These are phyloP conservation scores for Tuber umbilicatum DNA, from an alignment of 495 filamentous ascomycete species.

Conservation along the genomic window DNA sequence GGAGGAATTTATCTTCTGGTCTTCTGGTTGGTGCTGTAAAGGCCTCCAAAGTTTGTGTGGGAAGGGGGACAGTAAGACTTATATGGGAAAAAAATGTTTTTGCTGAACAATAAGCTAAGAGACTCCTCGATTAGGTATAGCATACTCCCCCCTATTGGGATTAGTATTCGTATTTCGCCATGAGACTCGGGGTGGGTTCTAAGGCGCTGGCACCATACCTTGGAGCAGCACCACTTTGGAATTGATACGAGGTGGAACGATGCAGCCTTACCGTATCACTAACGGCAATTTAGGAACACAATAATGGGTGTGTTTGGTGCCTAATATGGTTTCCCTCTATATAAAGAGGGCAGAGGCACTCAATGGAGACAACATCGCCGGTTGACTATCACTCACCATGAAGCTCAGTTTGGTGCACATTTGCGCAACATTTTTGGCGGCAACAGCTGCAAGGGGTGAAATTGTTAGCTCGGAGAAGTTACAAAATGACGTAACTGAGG, in stretches of 20 bases:
- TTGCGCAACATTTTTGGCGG: slow-evolving; percentile 13
- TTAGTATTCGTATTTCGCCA: too few relatives aligned
- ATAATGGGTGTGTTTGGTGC: neutral
- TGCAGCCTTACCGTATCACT: neutral
- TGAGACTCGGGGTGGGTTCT: too few relatives aligned
- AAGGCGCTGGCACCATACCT: too few relatives aligned
- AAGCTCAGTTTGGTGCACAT: neutral
- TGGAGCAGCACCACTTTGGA: neutral
- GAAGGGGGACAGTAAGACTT: too few relatives aligned
- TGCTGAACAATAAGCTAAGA: too few relatives aligned
- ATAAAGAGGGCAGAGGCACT: neutral
- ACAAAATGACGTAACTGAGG: slow-evolving; percentile 18
- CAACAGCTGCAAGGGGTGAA: slow-evolving; percentile 13
- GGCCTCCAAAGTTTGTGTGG: too few relatives aligned
- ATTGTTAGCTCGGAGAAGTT: slow-evolving; percentile 22
- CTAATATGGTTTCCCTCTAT: neutral
- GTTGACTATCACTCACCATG: slow-evolving; percentile 3
- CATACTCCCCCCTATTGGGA: too few relatives aligned
- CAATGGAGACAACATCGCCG: neutral
- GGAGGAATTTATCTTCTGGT: too few relatives aligned
- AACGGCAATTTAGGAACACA: neutral
- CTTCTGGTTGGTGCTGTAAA: too few relatives aligned
- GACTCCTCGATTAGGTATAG: too few relatives aligned
- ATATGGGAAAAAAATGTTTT: too few relatives aligned
- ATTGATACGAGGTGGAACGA: neutral